Conservation (phyloP, 2,329 filamentous ascomycete genomes). For the Ophiostoma tasmaniense region DNA sequence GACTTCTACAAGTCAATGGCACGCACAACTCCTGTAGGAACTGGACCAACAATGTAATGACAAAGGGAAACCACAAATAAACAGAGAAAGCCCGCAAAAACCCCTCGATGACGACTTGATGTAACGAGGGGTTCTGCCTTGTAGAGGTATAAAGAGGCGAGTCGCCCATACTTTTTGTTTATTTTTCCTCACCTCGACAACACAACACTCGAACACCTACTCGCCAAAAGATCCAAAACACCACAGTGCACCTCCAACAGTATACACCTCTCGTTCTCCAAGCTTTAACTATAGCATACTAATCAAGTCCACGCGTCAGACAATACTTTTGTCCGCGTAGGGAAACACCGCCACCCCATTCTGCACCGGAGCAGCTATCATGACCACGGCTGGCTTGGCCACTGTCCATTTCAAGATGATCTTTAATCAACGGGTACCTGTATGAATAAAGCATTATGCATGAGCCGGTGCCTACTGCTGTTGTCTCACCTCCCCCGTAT, state of each 20-base stretch:
- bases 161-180: not conserved
- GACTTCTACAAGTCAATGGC: not conserved
- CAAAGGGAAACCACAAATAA: not conserved
- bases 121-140: not conserved
- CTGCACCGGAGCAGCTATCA: constrained; percentile 12
- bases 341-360: not conserved
- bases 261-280: not conserved
- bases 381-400: constrained; percentile 5
- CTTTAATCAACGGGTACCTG: constrained; percentile 20
- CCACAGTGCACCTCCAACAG: not conserved
- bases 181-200: not conserved
- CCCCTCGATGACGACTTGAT: not conserved
- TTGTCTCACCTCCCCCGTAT: not conserved
- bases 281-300: not conserved
- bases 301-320: not conserved
- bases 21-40: not conserved
- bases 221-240: not conserved
- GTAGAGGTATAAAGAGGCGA: not conserved
- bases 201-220: not conserved
- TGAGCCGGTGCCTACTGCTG: constrained; percentile 20
- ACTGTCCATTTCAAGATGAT: constrained; percentile 19
- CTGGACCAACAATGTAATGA: not conserved
- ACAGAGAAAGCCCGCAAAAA: not conserved
- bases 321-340: constrained; percentile 3
- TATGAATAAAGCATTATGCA: constrained; percentile 21